Evolutionary conservation across 2,329 filamentous ascomycete species (phyloP).

Genomic region (Verticillium longisporum): DNA sequence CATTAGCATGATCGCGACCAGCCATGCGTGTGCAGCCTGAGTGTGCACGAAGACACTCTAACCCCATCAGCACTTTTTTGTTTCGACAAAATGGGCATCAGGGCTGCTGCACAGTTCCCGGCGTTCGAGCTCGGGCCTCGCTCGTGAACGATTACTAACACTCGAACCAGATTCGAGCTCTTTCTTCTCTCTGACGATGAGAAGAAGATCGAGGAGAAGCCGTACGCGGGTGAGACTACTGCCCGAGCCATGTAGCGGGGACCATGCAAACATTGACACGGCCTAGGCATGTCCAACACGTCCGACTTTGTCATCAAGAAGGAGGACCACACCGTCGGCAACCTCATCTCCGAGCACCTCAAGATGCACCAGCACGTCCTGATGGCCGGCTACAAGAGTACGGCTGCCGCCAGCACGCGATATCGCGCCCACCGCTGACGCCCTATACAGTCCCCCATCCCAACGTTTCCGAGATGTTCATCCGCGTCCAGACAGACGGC

Average conservation of each 20-base stretch:
- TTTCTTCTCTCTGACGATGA: slow-evolving; percentile 83
- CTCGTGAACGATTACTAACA: background rate
- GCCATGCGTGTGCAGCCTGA: no score
- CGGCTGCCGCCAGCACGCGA: slow-evolving; percentile 14
- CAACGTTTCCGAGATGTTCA: slow-evolving; percentile 53
- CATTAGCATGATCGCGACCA: no score
- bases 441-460: slow-evolving; percentile 42
- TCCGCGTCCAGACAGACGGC: slow-evolving; percentile 91
- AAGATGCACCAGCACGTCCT: slow-evolving; percentile 76
- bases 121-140: slow-evolving; percentile 9
- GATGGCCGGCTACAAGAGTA: slow-evolving; percentile 89
- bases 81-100: no score
- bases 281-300: slow-evolving; percentile 80
- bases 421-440: slow-evolving; percentile 8
- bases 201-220: slow-evolving; percentile 85
- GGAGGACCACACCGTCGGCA: slow-evolving; percentile 93
- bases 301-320: slow-evolving; percentile 93
- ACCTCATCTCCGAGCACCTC: slow-evolving; percentile 80
- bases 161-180: slow-evolving; percentile 71
- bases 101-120: no score
- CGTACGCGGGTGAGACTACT: slow-evolving; percentile 72
- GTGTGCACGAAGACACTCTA: no score
- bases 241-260: background rate
- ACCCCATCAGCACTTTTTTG: no score
- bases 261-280: background rate